Base-by-base conservation (phyloP, 495 filamentous ascomycete species). In the Penicillium salamii region DNA sequence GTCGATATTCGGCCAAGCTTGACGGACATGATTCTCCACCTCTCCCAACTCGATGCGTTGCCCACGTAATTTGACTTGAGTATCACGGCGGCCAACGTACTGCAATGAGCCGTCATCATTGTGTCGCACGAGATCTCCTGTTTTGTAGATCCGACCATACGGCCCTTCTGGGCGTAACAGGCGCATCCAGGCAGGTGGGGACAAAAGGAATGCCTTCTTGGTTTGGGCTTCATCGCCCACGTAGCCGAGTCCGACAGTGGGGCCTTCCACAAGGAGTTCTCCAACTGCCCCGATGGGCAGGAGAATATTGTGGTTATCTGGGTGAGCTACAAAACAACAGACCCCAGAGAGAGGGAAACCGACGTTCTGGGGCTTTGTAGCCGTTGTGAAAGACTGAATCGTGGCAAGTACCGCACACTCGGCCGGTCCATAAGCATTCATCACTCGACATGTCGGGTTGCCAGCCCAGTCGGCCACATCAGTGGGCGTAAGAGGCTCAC, bases 61-160 rank as follows among this genome's bases (percentile, higher is more conserved):
- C 1, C 68, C 67, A 23, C 58, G 61, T 2, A 72, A 31, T 39
- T 72, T 72, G 19, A 70, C 49, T 29, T 68, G 58, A 15, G 59
- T 58, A 48, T 66, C 66, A 6, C 43, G 53, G 19, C 68, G 59
- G 18, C 66, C 64, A 28, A 68, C 20, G 37, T 77, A 68, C 17
- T 61, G 49, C 5, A 80, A 53, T 5, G 59, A 62, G 1, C 69
- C 75, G 44, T 74, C 65, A 7, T 45, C 42, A 11, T 68, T 24
- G 42, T 71, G 65, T 24, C 62, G 64, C 18, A 73, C 78, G 8
- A 78, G 52, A 55, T 82, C 79, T 9, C 78, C 78, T 8, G 78
- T 81, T n/a, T 67, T 77, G 80, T 11, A 80, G 38, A 13, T 17
- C 32, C 8, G 14, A 42, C 3, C 32, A 17, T 11, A 12, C 28